Base-by-base conservation (phyloP, 306 rosid genomes). In the Trifolium subterraneum region DNA sequence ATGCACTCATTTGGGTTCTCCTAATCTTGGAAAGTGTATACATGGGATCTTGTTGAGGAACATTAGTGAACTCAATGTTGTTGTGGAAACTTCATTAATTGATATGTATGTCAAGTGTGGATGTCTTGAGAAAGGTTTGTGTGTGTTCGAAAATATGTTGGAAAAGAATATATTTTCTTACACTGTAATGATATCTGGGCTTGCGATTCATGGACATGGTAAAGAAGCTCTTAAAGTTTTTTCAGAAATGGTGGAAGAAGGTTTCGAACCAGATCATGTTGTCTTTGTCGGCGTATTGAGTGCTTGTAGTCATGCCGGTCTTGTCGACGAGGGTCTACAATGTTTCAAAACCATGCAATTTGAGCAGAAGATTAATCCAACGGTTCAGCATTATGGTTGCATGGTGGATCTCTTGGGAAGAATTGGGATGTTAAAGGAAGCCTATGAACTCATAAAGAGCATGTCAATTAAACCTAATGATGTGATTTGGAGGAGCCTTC, bases 101-200 rank as follows among this genome's bases (percentile, higher is more conserved):
- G 96, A 90, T 65, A 89, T 90, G 98, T 93, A 93, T 67, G 87
- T 84, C 51, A 93, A 93, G 76, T 85, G 96, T 64, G 97, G 98
- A n/a, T 75, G 82, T 75, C 65, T 90, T 14, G 87, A 90, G 70
- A 85, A 87, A 82, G 97, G 88, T 65, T 55, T 82, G 19, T 19
- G 23, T 59, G 64, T 90, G 15, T 89, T 90, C 72, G 78, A 64
- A 25, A 85, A 78, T 38, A 87, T 90, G 98, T 67, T 59, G 22
- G 77, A 84, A 82, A 93, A 87, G 85, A 93, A 90, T 48, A 75
- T 56, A 61, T 69, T 83, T 38, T 82, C 97, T 14, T 93, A 87
- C 80, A 80, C 96, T 42, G 96, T 81, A 70, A 89, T 90, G 88
- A 87, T 93, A 31, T 79, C 93, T 1, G 97, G 98, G 45, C 92